A percentile compares a stretch with the other conserved stretches of the same genome.
Conservation (phyloP, 2,329 filamentous ascomycete species). For the Ceratocystiopsis minuta region DNA sequence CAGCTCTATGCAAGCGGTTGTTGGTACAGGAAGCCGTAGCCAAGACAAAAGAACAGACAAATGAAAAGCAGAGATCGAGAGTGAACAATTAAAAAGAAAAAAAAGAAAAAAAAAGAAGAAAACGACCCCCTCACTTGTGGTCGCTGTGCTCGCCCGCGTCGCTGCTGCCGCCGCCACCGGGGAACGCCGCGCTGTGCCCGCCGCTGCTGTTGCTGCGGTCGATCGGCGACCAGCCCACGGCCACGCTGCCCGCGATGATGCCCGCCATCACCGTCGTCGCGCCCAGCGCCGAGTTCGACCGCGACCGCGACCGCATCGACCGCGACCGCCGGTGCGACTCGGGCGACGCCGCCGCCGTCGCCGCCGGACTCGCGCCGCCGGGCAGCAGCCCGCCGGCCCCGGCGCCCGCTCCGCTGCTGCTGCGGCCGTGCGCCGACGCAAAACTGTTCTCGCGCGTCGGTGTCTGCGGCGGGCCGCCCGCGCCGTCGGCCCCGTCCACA, state of each 20-base stretch:
- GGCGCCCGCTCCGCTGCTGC: background rate
- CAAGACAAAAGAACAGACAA: too few species aligned
- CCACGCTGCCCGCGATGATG: conserved; percentile 59
- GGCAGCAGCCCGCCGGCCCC: background rate
- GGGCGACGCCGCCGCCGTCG: conserved; percentile 27
- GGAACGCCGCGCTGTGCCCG: background rate
- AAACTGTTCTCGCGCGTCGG: conserved; percentile 40
- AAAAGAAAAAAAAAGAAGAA: background rate
- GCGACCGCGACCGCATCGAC: conserved; percentile 30
- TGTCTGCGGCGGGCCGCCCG: conserved; percentile 33
- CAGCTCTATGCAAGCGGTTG: background rate
- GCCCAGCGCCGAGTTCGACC: conserved; percentile 53
- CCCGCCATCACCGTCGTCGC: conserved; percentile 70
- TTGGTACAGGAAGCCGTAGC: background rate
- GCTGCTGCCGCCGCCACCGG: background rate
- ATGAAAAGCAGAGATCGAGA: too few species aligned
- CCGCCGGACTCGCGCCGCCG: background rate
- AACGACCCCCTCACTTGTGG: too few species aligned
- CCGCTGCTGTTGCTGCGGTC: conserved; percentile 25
- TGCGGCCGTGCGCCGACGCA: conserved; percentile 13
- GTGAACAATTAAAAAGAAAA: background rate
- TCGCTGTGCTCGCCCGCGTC: background rate
- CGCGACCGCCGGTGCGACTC: conserved; percentile 47
- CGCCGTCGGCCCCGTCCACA: too few species aligned
- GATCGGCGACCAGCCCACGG: conserved; percentile 58